These are phyloP conservation scores for Neoscytalidium dimidiatum DNA, from an alignment of 2,329 filamentous ascomycete genomes.

Conservation along the genomic window DNA sequence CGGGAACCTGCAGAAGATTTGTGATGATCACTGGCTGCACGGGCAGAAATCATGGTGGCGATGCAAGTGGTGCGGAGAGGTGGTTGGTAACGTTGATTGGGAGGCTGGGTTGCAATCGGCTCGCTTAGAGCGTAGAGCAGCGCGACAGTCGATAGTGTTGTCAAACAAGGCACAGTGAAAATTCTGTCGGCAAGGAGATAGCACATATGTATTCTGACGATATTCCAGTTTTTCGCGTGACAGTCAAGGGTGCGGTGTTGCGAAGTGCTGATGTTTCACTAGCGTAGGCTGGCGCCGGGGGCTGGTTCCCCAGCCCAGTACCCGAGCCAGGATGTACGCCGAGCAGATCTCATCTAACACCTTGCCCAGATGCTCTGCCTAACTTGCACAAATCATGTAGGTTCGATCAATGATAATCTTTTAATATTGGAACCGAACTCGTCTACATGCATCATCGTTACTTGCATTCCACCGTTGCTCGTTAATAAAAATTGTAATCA, in stretches of 20 bases:
- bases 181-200: neutral
- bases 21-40: neutral
- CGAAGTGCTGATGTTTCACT: neutral
- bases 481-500: neutral
- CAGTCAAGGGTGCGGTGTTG: neutral
- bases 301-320: neutral
- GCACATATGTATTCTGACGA: neutral
- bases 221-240: neutral
- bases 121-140: neutral
- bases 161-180: neutral
- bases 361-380: neutral
- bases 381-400: neutral
- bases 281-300: neutral
- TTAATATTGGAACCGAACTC: neutral
- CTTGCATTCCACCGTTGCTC: neutral
- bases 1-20: slow-evolving; percentile 1
- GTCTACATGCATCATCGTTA: neutral
- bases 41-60: neutral
- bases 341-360: neutral
- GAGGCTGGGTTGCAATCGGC: neutral
- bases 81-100: slow-evolving; percentile 8
- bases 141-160: neutral
- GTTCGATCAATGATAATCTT: neutral
- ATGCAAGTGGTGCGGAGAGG: neutral
- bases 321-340: neutral